These are phyloP conservation scores for Globisporangium nodosum DNA, from an alignment of 352 stramenopile species.

Conservation along the genomic window DNA sequence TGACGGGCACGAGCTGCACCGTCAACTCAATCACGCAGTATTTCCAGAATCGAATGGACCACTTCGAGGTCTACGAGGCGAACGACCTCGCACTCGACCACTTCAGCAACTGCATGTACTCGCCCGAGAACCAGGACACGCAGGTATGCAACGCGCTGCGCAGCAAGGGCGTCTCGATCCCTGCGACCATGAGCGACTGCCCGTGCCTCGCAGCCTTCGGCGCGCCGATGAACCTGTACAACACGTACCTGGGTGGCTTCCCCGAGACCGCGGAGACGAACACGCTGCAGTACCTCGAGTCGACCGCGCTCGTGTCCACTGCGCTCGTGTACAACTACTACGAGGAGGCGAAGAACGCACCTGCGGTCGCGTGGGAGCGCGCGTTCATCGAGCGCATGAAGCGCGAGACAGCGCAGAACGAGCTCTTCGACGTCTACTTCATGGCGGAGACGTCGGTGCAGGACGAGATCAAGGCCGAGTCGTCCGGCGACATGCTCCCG, in stretches of 20 bases:
- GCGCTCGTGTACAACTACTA: slow-evolving; percentile 63
- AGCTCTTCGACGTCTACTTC: slow-evolving; percentile 63
- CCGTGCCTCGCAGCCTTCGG: slow-evolving; percentile 55
- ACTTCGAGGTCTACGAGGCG: slow-evolving; percentile 54
- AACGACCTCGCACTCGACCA: slow-evolving; percentile 34
- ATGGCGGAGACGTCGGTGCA: slow-evolving; percentile 48
- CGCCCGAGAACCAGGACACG: slow-evolving; percentile 36
- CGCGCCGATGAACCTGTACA: slow-evolving; percentile 70
- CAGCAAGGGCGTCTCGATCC: slow-evolving; percentile 29
- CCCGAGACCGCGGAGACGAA: slow-evolving; percentile 42
- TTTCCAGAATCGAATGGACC: slow-evolving; percentile 54
- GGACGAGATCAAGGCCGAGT: slow-evolving; percentile 55
- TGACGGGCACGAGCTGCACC: slow-evolving; percentile 40
- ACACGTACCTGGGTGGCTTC: slow-evolving; percentile 52
- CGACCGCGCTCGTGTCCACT: slow-evolving; percentile 40
- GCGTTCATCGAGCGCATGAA: slow-evolving; percentile 59
- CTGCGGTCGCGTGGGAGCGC: slow-evolving; percentile 63
- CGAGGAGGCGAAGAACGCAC: slow-evolving; percentile 31
- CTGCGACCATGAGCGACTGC: slow-evolving; percentile 55
- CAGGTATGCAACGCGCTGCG: slow-evolving; percentile 24
- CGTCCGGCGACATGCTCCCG: slow-evolving; percentile 38
- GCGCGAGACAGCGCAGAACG: slow-evolving; percentile 32
- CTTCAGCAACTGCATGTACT: slow-evolving; percentile 40
- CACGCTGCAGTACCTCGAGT: slow-evolving; percentile 41
- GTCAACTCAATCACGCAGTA: slow-evolving; percentile 61